phyloP scores from a whole-genome alignment of 306 rosid genomes.

The Cyamopsis tetragonoloba region DNA sequence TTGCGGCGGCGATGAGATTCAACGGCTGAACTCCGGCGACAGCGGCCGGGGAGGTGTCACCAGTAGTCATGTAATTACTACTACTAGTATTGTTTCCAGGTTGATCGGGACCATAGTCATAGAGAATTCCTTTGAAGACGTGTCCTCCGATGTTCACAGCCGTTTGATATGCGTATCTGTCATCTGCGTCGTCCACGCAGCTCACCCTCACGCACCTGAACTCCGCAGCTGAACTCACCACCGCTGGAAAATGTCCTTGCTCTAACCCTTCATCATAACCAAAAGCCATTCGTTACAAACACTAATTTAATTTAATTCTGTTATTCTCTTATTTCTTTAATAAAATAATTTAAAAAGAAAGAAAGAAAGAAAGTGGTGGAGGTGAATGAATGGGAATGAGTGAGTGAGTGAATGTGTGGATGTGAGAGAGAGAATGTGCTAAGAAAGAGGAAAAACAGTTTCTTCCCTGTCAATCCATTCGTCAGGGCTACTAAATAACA shows the following conservation, averaged over 20 bases:
- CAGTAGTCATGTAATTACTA: constrained; percentile 36
- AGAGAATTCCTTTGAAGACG: constrained; percentile 81
- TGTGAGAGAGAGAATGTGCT: constrained; percentile 30
- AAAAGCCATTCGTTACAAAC: background rate
- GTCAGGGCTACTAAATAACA: constrained; percentile 51
- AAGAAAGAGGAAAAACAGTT: constrained; percentile 32
- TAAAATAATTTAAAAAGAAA: too few species aligned
- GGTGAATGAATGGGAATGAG: too few species aligned
- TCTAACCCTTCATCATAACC: constrained; percentile 59
- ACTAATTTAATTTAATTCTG: too few species aligned
- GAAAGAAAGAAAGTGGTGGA: background rate
- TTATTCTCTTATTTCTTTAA: too few species aligned
- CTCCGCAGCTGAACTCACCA: constrained; percentile 60
- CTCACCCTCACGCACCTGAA: constrained; percentile 84
- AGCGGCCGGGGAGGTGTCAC: constrained; percentile 49
- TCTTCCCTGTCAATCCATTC: constrained; percentile 41
- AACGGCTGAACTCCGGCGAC: constrained; percentile 50
- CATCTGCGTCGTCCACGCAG: constrained; percentile 62
- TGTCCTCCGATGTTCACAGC: constrained; percentile 91
- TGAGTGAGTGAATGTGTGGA: constrained; percentile 2
- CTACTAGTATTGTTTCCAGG: background rate
- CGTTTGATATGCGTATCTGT: constrained; percentile 82
- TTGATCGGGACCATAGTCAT: constrained; percentile 83
- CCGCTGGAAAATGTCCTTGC: constrained; percentile 62
- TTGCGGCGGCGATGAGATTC: constrained; percentile 44